Evolutionary conservation across 768 basidiomycete species (phyloP).

Genomic region (Mycena galericulata): DNA sequence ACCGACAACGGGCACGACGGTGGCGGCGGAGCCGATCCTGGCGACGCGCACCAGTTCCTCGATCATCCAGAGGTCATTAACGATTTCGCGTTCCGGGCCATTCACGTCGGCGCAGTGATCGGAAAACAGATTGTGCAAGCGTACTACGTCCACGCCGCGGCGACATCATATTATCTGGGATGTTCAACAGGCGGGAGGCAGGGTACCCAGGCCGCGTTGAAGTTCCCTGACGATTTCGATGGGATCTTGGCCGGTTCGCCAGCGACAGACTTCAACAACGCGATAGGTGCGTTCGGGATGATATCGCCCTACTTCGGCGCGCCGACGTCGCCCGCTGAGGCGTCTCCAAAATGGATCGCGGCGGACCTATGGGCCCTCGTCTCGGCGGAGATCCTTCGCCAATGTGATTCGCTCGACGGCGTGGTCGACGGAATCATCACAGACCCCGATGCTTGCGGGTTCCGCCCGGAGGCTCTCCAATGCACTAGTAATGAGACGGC

Average conservation of each 20-base stretch:
- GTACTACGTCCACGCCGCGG: conserved; percentile 34
- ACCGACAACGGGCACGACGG: conserved; percentile 40
- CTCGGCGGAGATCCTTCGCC: conserved; percentile 36
- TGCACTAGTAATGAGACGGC: conserved; percentile 9
- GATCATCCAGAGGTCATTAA: conserved; percentile 39
- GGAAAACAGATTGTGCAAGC: conserved; percentile 37
- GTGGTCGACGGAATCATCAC: conserved; percentile 36
- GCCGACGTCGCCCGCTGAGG: neutral
- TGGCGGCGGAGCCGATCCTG: too few relatives aligned
- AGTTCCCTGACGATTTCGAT: conserved; percentile 34
- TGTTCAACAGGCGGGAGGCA: conserved; percentile 42
- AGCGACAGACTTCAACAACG: conserved; percentile 27
- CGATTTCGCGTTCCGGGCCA: conserved; percentile 33
- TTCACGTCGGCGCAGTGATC: conserved; percentile 28
- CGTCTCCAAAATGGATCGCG: conserved; percentile 28
- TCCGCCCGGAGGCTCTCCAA: conserved; percentile 31
- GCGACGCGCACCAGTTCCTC: conserved; percentile 22
- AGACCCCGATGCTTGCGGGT: conserved; percentile 38
- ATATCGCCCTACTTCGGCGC: conserved; percentile 6
- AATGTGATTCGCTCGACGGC: conserved; percentile 26
- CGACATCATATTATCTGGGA: conserved; percentile 39
- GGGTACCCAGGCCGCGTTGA: conserved; percentile 20
- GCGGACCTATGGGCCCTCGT: conserved; percentile 27
- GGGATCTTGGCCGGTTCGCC: conserved; percentile 42
- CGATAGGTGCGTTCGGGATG: neutral